Evolutionary conservation across 352 stramenopile species (phyloP), one percentile per base, ranked within the genome.

Genomic region (Phytophthora ohioensis): DNA sequence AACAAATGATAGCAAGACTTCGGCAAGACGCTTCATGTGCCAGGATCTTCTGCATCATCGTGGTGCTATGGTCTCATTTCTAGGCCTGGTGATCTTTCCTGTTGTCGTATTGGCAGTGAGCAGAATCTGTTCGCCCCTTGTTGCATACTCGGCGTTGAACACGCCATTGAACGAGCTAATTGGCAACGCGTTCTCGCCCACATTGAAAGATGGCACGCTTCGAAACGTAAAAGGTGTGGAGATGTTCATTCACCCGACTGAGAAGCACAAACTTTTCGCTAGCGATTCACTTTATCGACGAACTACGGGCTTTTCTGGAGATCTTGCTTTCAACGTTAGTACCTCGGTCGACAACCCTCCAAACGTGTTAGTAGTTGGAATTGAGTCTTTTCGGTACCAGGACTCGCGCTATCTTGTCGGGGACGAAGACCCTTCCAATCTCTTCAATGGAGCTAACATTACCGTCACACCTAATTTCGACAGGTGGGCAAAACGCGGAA

Each of bases 391-490:
- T 51, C 45, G 45, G 15, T 52, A 34, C 27, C 45, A 31, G 4
- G 45, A 52, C 32, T 52, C 45, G 32, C 45, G 45, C 7, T 52
- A 52, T 52, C 27, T 52, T 13, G 45, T 52, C 13, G 45, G 45
- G 27, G 45, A 52, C 31, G 45, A 52, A 34, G 45, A 52, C 17
- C 17, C 45, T 34, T 34, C 7, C 12, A 13, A 52, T 17, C 32
- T 52, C n/a, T 52, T 52, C 13, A 52, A 52, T 3, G 45, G 45
- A 6, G 32, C 45, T 13, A 9, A 52, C 45, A 12, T 52, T 5
- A 52, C 45, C 5, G 32, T 52, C 32, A 52, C 45, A 13, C 45
- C 45, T 34, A 52, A 52, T 31, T 52, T 52, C 17, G 45, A 52
- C 45, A 27, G 27, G 13, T 52, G 45, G 45, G 45, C 45, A 9